Base-by-base conservation (phyloP, 768 basidiomycete species). In the Hypsizygus marmoreus region DNA sequence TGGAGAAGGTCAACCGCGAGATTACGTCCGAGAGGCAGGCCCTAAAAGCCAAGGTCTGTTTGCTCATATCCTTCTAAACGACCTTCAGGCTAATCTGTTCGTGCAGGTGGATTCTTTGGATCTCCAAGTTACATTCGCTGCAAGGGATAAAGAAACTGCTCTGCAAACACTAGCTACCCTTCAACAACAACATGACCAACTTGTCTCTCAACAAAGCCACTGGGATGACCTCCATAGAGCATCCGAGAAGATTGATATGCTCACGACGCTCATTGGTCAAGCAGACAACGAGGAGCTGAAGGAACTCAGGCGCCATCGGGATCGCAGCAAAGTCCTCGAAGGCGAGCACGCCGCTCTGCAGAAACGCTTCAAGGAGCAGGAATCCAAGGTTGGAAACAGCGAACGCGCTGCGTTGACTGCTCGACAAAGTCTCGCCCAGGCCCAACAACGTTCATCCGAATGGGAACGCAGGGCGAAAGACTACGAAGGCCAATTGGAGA, bases 391-490 rank as follows among this genome's bases (percentile, higher is more conserved):
- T 2, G 59, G 72, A 20, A 85, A 79, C 54, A 80, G 70, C 55
- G 88, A 92, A 35, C 79, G 81, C 41, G 68, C 81, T 9, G 72
- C 81, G 1, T 66, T 66, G 17, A 65, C 81, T 13, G 74, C 80
- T 2, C 79, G 80, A 32, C 82, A 88, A 60, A 85, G 66, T 60
- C 73, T 91, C 22, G 65, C 75, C 16, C 82, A 86, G 51, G 83
- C 86, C 16, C 86, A 91, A 50, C 87, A 90, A 60, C 86, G 87
- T 19, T 78, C 87, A 2, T 68, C 78, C 3, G 91, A 93, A 56
- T 91, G 87, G 88, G 91, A 93, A 65, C 78, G 78, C 51, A 83
- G 83, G 17, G 81, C 86, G 14, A 83, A 82, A 56, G 86, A 88
- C 51, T 75, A 76, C 32, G 86, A 90, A 63, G 68, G 71, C 16